Evolutionary conservation across 352 stramenopile species (phyloP), one percentile per base, ranked within the genome.

Genomic region (Pythium volutum): DNA sequence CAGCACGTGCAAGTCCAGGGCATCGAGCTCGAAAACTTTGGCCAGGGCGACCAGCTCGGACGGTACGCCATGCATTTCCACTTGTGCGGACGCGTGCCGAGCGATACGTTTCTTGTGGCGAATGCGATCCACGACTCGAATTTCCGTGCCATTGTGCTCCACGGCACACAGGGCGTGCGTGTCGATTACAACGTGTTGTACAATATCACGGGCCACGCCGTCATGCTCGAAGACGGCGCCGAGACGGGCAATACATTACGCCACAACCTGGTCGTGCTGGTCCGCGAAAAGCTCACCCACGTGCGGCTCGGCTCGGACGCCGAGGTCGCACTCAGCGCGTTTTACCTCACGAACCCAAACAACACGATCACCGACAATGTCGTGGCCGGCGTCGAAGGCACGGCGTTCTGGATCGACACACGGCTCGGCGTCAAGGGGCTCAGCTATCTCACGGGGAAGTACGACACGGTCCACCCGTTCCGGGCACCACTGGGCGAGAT

Each of bases 191-290:
- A 84, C 31, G 73, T 86, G 5, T 67, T 55, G 22, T 86, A 61
- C 65, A 76, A 84, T 51, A 74, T 83, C 34, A 66, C 65, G 2
- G 79, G 75, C 15, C 75, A 84, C 51, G 69, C 73, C 1, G 43
- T 85, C 4, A 81, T 85, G 64, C 56, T 89, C 10, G 79, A 91
- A 66, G 78, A 88, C 61, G 81, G 83, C 25, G 71, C 65, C 15
- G 83, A 90, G 51, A 64, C 50, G n/a, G 69, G 70, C 51, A 91
- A 89, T 64, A 53, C 55, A 0, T 80, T 93, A 29, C 36, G 53
- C 14, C 26, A 74, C 29, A 93, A 93, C 54, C 57, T 89, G 4
- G 59, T 82, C 4, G 65, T 72, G 31, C 59, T 76, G 8, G 74
- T 81, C 6, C 54, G 57, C 7, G 63, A 77, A 29, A 80, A 80